Evolutionary conservation across 2,329 filamentous ascomycete genomes (phyloP).

Genomic region (Hawksworthiomyces lignivorus): DNA sequence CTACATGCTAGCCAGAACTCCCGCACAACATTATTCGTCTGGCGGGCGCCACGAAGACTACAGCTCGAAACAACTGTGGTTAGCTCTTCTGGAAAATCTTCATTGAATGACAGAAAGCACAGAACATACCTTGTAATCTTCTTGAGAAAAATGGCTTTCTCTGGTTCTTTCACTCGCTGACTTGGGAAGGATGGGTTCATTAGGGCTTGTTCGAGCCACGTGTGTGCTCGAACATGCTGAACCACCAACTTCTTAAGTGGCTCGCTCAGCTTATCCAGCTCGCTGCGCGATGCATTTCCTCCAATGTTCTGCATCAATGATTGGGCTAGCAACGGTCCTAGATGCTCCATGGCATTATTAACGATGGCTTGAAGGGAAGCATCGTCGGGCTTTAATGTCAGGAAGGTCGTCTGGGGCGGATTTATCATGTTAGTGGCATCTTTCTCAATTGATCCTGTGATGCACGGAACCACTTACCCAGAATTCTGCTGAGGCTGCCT

Average conservation of each 20-base stretch:
- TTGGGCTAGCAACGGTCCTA: constrained; percentile 54
- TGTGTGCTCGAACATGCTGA: constrained; percentile 45
- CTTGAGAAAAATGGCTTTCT: constrained; percentile 58
- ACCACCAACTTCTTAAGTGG: constrained; percentile 62
- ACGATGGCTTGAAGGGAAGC: constrained; percentile 35
- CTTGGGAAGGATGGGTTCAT: constrained; percentile 49
- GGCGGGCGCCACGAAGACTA: constrained; percentile 55
- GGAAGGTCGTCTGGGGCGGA: constrained; percentile 48
- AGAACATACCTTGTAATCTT: constrained; percentile 50
- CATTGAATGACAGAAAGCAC: too few relatives aligned
- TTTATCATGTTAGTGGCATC: too few relatives aligned
- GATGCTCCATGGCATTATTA: constrained; percentile 44
- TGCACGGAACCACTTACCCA: constrained; percentile 56
- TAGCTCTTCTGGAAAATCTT: too few relatives aligned
- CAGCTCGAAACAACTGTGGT: too few relatives aligned
- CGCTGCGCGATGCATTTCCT: constrained; percentile 61
- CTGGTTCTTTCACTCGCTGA: constrained; percentile 47
- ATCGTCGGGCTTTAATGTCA: constrained; percentile 38
- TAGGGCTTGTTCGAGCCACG: constrained; percentile 57
- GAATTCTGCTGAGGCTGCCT: constrained; percentile 64
- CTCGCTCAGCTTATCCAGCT: constrained; percentile 63
- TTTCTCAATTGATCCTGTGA: too few relatives aligned
- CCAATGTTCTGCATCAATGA: constrained; percentile 58
- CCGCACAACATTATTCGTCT: constrained; percentile 59
- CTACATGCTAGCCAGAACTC: constrained; percentile 68